Conservation (phyloP, 345 rosid species). For the Ceriops tagal region DNA sequence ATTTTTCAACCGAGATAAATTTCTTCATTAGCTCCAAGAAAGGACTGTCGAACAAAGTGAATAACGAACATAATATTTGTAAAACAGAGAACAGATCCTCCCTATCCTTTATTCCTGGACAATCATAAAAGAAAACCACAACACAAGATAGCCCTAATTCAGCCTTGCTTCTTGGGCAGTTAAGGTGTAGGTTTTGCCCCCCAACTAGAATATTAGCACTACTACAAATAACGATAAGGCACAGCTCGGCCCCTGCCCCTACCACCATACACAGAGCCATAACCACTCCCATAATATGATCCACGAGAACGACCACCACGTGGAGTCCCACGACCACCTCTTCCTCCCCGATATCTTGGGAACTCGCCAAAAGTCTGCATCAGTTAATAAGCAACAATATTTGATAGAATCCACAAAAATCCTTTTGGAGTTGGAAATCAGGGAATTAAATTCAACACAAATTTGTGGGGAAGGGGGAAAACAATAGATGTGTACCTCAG, state of each 20-base stretch:
- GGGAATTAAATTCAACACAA: neutral
- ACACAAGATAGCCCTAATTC: conserved; percentile 9
- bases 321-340: conserved; percentile 22
- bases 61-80: neutral
- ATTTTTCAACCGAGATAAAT: neutral
- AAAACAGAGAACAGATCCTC: conserved; percentile 9
- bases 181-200: neutral
- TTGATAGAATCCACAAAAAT: too few species aligned
- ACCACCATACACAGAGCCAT: conserved; percentile 18
- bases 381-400: neutral
- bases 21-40: conserved; percentile 7
- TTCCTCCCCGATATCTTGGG: conserved; percentile 25
- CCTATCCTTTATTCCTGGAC: conserved; percentile 22
- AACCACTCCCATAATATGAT: conserved; percentile 23
- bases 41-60: conserved; percentile 7
- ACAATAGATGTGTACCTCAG: conserved; percentile 50
- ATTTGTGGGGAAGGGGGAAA: neutral
- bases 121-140: conserved; percentile 9
- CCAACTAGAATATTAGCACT: conserved; percentile 1
- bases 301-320: conserved; percentile 26
- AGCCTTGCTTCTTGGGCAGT: neutral
- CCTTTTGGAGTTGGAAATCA: neutral
- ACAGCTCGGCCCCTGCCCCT: conserved; percentile 20
- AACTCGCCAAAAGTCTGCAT: conserved; percentile 31
- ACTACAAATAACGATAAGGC: conserved; percentile 9